Evolutionary conservation across 1,284 basidiomycete genomes (phyloP), one percentile per base, ranked within the genome.

Genomic region (Tylopilus sp.): DNA sequence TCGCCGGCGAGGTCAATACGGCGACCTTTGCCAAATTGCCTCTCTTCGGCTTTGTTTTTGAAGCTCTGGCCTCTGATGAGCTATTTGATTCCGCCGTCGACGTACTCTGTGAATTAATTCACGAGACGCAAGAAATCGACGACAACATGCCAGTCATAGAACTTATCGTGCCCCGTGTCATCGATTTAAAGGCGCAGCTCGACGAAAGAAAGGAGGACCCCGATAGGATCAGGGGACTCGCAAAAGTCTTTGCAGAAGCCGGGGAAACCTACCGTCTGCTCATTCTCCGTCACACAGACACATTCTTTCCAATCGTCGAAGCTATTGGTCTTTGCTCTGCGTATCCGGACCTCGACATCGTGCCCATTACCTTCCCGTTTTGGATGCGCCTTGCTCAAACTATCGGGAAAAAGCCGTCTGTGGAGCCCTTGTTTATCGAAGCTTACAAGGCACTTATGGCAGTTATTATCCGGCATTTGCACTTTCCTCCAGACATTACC

Each of bases 281-380:
- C n/a, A 82, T 99, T 56, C 76, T 96, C 20, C 87, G 89, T 60
- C 95, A 98, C 69, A 86, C 90, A 4, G 87, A 91, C 56, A 88
- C 90, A 1, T 94, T 98, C 71, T 88, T 92, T 69, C 94, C 96
- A 0, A 85, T 99, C 57, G 93, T 98, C 39, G 89, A 98, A 65
- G 93, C 94, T 11, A 94, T 98, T 63, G 88, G 89, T n/a, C 84
- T 90, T 63, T 99, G 95, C 69, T 90, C 97, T 15, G 89, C 92
- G 1, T 97, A 94, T 72, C 83, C 85, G 31, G 94, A 98, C 68
- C 84, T 99, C 53, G 97, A 99, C 69, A 91, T 99, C 65, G 96
- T 98, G 32, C 92, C 91, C 15, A 97, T 99, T 72, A 99, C 97
- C 9, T 98, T 99, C 79, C 87, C 90, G 41, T 99, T 99, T 79